These are phyloP conservation scores for Picea mariana DNA, from an alignment of 83 land plant species.

Conservation along the genomic window DNA sequence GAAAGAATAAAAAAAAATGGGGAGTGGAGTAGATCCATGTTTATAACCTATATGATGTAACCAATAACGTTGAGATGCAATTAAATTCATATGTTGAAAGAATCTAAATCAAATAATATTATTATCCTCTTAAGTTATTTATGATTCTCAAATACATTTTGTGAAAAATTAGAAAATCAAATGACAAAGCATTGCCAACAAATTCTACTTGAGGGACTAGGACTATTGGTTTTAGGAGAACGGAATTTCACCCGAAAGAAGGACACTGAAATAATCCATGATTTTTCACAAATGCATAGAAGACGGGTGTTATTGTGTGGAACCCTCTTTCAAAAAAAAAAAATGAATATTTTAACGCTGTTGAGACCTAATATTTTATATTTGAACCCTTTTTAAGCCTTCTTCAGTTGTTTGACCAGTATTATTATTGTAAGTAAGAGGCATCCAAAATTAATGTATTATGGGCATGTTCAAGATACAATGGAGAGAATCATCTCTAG, in stretches of 20 bases:
- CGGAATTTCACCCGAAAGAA: constrained; percentile 78
- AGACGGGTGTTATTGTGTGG: constrained; percentile 29
- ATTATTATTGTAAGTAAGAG: no score
- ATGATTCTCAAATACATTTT: no score
- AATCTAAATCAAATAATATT: constrained; percentile 36
- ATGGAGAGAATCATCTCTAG: constrained; percentile 38
- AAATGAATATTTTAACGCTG: constrained; percentile 58
- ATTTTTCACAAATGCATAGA: constrained; percentile 51
- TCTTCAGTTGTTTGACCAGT: no score
- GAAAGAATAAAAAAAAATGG: constrained; percentile 34
- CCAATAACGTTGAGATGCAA: constrained; percentile 18
- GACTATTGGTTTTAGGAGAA: constrained; percentile 72
- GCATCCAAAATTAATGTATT: no score
- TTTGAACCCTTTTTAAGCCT: no score
- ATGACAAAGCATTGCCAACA: no score
- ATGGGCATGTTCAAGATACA: no score
- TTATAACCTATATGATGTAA: no score
- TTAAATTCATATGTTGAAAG: constrained; percentile 45
- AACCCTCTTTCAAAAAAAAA: constrained; percentile 59
- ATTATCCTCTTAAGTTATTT: no score
- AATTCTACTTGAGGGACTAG: constrained; percentile 14
- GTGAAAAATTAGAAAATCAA: no score
- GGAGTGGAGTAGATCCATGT: constrained; percentile 45
- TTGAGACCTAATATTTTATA: not conserved
- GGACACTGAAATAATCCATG: constrained; percentile 53